phyloP scores from a whole-genome alignment of 345 rosid genomes.

The Clarkia xantiana region DNA sequence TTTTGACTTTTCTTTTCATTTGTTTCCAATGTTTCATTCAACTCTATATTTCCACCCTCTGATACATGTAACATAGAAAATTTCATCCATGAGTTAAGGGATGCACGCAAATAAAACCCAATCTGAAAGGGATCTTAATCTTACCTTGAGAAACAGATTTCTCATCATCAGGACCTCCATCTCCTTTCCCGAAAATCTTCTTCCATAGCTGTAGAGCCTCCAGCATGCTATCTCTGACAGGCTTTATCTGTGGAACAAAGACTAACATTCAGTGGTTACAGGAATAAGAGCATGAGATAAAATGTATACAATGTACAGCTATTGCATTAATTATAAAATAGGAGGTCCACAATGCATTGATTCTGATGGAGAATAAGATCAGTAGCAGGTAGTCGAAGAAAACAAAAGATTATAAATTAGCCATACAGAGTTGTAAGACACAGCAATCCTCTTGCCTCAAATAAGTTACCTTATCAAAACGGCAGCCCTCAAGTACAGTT shows the following conservation, averaged over 20 bases:
- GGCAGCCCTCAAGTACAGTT: slow-evolving; percentile 60
- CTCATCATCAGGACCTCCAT: slow-evolving; percentile 46
- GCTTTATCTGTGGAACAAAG: slow-evolving; percentile 51
- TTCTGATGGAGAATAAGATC: no score
- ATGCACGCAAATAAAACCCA: slow-evolving; percentile 4
- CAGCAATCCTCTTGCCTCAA: background rate
- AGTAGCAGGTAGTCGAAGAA: no score
- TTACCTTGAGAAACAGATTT: slow-evolving; percentile 50
- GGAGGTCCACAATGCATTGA: no score
- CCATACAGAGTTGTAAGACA: background rate
- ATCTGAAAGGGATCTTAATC: background rate
- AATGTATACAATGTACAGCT: no score
- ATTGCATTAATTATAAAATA: no score
- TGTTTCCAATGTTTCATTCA: slow-evolving; percentile 26
- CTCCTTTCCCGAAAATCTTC: slow-evolving; percentile 67
- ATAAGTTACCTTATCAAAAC: slow-evolving; percentile 78
- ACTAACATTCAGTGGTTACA: background rate
- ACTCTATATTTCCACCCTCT: slow-evolving; percentile 26
- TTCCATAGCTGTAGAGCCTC: slow-evolving; percentile 93
- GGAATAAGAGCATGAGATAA: background rate
- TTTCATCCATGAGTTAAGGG: background rate
- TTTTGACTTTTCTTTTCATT: slow-evolving; percentile 28
- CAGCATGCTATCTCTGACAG: slow-evolving; percentile 84
- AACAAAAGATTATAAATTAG: no score
- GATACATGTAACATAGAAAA: slow-evolving; percentile 4